Evolutionary conservation across 805 yeast genomes (phyloP).

Genomic region (Hanseniaspora osmophila): DNA sequence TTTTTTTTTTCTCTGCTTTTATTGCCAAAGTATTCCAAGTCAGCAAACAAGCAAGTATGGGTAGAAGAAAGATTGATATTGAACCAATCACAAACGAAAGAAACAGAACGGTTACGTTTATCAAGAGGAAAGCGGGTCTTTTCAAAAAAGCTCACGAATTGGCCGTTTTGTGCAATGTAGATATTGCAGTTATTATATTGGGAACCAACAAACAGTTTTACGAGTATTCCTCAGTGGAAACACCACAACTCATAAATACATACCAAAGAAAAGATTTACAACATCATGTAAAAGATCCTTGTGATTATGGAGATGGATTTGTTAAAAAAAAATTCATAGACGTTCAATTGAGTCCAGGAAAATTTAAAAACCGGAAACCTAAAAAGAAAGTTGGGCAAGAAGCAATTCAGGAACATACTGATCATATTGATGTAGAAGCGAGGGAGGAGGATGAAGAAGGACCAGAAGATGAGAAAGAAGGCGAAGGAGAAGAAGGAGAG

Average conservation of each 20-base stretch:
- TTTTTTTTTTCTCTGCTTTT: too few relatives aligned
- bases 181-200: slow-evolving; percentile 76
- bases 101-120: slow-evolving; percentile 55
- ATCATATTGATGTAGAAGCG: slow-evolving; percentile 5
- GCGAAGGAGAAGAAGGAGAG: slow-evolving; percentile 4
- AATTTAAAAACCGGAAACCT: neutral
- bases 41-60: slow-evolving; percentile 38
- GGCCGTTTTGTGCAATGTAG: slow-evolving; percentile 84
- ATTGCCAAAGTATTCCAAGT: too few relatives aligned
- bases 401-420: neutral
- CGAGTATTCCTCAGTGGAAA: slow-evolving; percentile 66
- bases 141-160: slow-evolving; percentile 53
- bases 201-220: slow-evolving; percentile 74
- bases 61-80: slow-evolving; percentile 90
- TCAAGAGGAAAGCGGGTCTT: slow-evolving; percentile 86
- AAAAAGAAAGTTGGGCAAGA: neutral
- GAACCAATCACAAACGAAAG: slow-evolving; percentile 85
- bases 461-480: slow-evolving; percentile 2
- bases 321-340: slow-evolving; percentile 20
- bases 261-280: slow-evolving; percentile 22
- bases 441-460: neutral
- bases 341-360: slow-evolving; percentile 3
- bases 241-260: slow-evolving; percentile 33
- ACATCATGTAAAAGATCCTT: slow-evolving; percentile 53
- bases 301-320: slow-evolving; percentile 47